Percentiles rank a stretch among this genome's conserved stretches.
Conservation (phyloP, 768 basidiomycete species). For the Suillus discolor region DNA sequence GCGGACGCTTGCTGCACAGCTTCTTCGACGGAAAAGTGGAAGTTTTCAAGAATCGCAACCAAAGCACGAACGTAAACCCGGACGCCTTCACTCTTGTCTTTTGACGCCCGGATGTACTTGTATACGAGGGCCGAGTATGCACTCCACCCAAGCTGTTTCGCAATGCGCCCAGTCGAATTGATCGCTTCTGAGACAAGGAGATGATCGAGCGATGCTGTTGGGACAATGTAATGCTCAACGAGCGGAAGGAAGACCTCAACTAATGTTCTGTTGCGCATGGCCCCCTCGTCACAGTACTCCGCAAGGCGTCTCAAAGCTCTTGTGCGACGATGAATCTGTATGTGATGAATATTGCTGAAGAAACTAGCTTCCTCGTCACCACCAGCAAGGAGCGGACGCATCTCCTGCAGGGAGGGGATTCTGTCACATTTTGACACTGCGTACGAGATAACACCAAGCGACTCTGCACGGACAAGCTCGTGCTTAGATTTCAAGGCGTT, state of each 20-base stretch:
- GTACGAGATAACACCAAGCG: constrained; percentile 76
- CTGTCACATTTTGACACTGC: constrained; percentile 66
- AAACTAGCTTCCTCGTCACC: constrained; percentile 96
- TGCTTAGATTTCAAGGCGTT: constrained; percentile 76
- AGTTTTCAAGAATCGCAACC: constrained; percentile 84
- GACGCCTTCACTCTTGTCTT: constrained; percentile 69
- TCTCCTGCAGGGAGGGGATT: constrained; percentile 69
- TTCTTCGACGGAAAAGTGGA: constrained; percentile 87
- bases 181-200: constrained; percentile 92
- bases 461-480: constrained; percentile 86
- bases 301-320: constrained; percentile 84
- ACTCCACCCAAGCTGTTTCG: constrained; percentile 79
- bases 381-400: constrained; percentile 77
- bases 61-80: constrained; percentile 84
- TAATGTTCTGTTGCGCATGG: constrained; percentile 68
- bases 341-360: constrained; percentile 94
- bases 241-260: constrained; percentile 87
- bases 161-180: constrained; percentile 72
- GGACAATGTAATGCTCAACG: constrained; percentile 75
- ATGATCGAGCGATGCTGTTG: constrained; percentile 69
- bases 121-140: constrained; percentile 80
- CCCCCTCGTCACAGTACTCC: constrained; percentile 70
- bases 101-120: constrained; percentile 73
- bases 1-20: constrained; percentile 33
- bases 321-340: constrained; percentile 88